Evolutionary conservation across 2,329 filamentous ascomycete genomes (phyloP).

Genomic region (Rhinocladiella similis): DNA sequence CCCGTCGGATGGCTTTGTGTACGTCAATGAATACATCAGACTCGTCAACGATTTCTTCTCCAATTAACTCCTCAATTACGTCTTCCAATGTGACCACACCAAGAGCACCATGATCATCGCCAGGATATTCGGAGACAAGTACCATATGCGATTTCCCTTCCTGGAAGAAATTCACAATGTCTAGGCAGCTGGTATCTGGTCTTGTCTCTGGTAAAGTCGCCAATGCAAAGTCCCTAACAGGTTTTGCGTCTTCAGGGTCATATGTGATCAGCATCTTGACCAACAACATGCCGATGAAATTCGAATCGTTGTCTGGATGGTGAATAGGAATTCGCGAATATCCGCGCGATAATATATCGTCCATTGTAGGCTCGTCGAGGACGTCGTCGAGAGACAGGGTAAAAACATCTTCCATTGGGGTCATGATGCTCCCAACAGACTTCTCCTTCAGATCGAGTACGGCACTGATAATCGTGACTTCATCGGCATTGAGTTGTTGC

Average conservation of each 20-base stretch:
- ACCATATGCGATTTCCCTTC: constrained; percentile 99
- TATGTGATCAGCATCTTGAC: constrained; percentile 99
- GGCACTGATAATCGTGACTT: constrained; percentile 97
- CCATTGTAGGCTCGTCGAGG: constrained; percentile 91
- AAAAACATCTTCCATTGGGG: constrained; percentile 96
- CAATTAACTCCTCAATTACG: constrained; percentile 97
- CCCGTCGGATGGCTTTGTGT: constrained; percentile 92
- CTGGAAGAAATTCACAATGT: constrained; percentile 99
- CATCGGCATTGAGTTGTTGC: constrained; percentile 91
- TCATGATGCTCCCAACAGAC: constrained; percentile 94
- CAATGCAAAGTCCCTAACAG: constrained; percentile 85
- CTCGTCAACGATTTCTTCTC: constrained; percentile 98
- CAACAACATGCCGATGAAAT: constrained; percentile 96
- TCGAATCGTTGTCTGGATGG: constrained; percentile 74
- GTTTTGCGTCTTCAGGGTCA: constrained; percentile 87
- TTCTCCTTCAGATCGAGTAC: constrained; percentile 97
- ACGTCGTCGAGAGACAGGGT: constrained; percentile 94
- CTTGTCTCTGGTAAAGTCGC: constrained; percentile 93
- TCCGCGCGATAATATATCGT: constrained; percentile 85
- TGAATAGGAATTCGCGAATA: constrained; percentile 97
- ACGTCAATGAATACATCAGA: constrained; percentile 98
- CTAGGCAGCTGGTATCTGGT: constrained; percentile 91
- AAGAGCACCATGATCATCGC: constrained; percentile 85
- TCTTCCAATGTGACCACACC: constrained; percentile 96
- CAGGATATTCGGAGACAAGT: constrained; percentile 84